A percentile compares a stretch with the other conserved stretches of the same genome.
Conservation (phyloP, 768 basidiomycete genomes). For the Rhizopogon salebrosus region DNA sequence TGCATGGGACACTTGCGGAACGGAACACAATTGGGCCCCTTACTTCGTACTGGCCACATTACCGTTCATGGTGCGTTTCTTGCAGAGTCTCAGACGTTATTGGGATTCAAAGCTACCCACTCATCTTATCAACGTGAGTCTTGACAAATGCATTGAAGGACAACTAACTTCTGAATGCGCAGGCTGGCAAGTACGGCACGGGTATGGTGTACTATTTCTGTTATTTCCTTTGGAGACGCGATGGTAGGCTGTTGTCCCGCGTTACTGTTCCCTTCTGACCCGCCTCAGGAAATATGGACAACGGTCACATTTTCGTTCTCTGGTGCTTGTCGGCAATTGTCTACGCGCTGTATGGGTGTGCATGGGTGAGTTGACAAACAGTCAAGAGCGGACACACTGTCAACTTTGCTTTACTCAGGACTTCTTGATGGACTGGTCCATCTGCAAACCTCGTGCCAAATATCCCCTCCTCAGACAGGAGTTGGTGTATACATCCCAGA, state of each 20-base stretch:
- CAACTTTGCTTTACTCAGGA: conserved; percentile 46
- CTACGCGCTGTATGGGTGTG: conserved; percentile 64
- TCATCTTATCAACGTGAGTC: conserved; percentile 82
- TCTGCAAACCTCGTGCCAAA: conserved; percentile 53
- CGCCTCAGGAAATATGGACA: conserved; percentile 24
- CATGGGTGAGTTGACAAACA: conserved; percentile 60
- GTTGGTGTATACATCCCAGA: conserved; percentile 61
- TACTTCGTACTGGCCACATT: conserved; percentile 55
- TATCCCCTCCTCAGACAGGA: conserved; percentile 69
- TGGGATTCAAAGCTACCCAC: conserved; percentile 65
- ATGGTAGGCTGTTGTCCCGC: conserved; percentile 32
- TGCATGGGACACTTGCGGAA: conserved; percentile 39
- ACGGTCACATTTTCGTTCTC: conserved; percentile 51
- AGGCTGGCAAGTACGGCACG: conserved; percentile 83
- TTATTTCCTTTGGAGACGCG: conserved; percentile 76
- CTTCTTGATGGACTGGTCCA: conserved; percentile 87
- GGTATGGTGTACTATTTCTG: conserved; percentile 62
- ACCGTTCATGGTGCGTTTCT: conserved; percentile 71
- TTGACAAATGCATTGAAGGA: conserved; percentile 3
- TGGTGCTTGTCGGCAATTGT: conserved; percentile 63
- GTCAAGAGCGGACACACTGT: neutral
- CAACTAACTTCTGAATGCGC: neutral
- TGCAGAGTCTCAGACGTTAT: conserved; percentile 88
- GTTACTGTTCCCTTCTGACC: neutral
- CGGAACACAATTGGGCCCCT: conserved; percentile 51